Evolutionary conservation across 2,329 filamentous ascomycete species (phyloP).

Genomic region (Sclerotinia trifoliorum): DNA sequence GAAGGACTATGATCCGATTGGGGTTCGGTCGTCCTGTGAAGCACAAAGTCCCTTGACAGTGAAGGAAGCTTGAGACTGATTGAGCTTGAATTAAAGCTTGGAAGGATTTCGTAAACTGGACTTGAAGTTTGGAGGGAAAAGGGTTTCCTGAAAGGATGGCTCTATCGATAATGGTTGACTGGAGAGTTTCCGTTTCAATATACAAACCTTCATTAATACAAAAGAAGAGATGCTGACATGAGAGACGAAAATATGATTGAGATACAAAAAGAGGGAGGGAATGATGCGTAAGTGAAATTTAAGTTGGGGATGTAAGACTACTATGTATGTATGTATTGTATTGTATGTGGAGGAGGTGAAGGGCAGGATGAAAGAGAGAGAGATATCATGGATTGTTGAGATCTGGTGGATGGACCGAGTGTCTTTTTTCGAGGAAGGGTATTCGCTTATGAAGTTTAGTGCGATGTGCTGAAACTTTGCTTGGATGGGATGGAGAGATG

Average conservation of each 20-base stretch:
- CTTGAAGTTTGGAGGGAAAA: constrained; percentile 7
- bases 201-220: constrained; percentile 25
- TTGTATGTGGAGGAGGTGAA: constrained; percentile 3
- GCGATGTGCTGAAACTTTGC: constrained; percentile 12
- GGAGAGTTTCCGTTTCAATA: constrained; percentile 17
- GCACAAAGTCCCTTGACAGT: constrained; percentile 28
- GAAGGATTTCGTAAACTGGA: constrained; percentile 1
- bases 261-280: constrained; percentile 5
- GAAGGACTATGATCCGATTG: constrained; percentile 34
- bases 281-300: neutral
- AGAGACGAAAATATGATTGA: constrained; percentile 5
- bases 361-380: constrained; percentile 4
- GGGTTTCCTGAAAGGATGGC: constrained; percentile 13
- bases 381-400: constrained; percentile 10
- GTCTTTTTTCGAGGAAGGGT: neutral
- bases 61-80: constrained; percentile 20
- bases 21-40: constrained; percentile 38
- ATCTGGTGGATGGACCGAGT: constrained; percentile 8
- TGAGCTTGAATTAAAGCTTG: constrained; percentile 22
- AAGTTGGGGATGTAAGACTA: neutral
- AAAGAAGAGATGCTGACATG: constrained; percentile 16
- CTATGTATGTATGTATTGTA: neutral
- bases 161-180: constrained; percentile 15
- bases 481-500: neutral
- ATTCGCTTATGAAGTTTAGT: constrained; percentile 12